Evolutionary conservation across 2,329 filamentous ascomycete genomes (phyloP).

Genomic region (Aspergillus sojae): DNA sequence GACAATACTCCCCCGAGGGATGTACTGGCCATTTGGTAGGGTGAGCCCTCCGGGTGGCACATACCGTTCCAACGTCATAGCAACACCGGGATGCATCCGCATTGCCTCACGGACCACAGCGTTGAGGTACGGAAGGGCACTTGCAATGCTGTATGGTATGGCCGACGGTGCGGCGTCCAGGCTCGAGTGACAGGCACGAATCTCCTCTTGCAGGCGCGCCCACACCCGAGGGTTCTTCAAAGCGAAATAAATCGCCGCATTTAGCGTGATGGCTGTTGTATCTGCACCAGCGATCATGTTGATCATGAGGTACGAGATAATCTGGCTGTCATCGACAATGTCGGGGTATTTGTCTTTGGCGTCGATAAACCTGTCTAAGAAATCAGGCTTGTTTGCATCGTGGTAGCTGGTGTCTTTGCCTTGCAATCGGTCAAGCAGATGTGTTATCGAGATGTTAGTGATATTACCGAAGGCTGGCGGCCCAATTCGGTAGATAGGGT

Average conservation of each 20-base stretch:
- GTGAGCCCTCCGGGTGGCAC: conserved; percentile 44
- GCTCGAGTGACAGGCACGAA: conserved; percentile 10
- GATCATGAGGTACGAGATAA: conserved; percentile 40
- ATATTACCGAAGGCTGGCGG: conserved; percentile 28
- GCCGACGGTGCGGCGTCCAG: background rate
- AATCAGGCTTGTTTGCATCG: conserved; percentile 31
- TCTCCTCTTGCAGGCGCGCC: conserved; percentile 21
- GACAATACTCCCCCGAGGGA: conserved; percentile 40
- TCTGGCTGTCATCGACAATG: conserved; percentile 39
- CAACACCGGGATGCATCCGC: conserved; percentile 54
- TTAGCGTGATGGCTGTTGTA: conserved; percentile 40
- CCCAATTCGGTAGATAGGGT: conserved; percentile 30
- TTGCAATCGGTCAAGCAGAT: conserved; percentile 19
- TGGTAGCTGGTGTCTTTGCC: conserved; percentile 23
- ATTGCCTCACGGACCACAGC: conserved; percentile 57
- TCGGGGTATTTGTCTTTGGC: conserved; percentile 38
- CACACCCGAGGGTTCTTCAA: conserved; percentile 20
- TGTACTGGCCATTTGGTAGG: conserved; percentile 33
- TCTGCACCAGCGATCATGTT: conserved; percentile 43
- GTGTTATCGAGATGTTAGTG: conserved; percentile 24
- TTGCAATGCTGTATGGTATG: conserved; percentile 24
- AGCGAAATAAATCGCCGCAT: conserved; percentile 31
- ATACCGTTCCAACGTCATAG: conserved; percentile 53
- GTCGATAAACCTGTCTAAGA: conserved; percentile 47
- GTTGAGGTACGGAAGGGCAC: conserved; percentile 47